Conservation (phyloP, 768 basidiomycete species). For the Leccinum aurantiacum region DNA sequence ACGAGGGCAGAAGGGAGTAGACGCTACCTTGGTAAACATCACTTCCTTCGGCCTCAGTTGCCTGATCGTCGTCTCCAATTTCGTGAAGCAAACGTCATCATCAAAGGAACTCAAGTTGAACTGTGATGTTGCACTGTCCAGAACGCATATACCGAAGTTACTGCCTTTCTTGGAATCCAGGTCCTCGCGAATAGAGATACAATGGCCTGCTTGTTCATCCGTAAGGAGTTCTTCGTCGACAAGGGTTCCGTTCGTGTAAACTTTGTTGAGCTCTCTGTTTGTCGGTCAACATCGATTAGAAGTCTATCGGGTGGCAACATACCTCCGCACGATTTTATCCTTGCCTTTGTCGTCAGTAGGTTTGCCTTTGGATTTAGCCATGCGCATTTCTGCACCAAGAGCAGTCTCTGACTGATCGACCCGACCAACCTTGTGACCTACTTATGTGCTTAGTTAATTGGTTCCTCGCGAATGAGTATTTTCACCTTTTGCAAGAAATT, state of each 20-base stretch:
- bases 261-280: no score
- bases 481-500: conserved; percentile 70
- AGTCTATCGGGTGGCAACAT: conserved; percentile 5
- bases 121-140: conserved; percentile 95
- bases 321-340: conserved; percentile 90
- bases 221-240: conserved; percentile 86
- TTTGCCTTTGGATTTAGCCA: conserved; percentile 61
- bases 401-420: conserved; percentile 98
- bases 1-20: not conserved
- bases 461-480: not conserved
- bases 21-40: conserved; percentile 78
- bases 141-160: conserved; percentile 83
- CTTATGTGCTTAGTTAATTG: not conserved
- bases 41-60: conserved; percentile 90
- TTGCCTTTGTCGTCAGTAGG: conserved; percentile 51
- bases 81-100: conserved; percentile 91
- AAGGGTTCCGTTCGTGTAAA: conserved; percentile 94
- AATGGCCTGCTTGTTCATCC: conserved; percentile 95
- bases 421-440: conserved; percentile 91
- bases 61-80: conserved; percentile 89
- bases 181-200: conserved; percentile 80
- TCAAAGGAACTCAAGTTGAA: conserved; percentile 89
- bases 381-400: conserved; percentile 93
- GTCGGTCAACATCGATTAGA: conserved; percentile 1
- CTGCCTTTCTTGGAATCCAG: conserved; percentile 38